Evolutionary conservation across 495 filamentous ascomycete genomes (phyloP).

Genomic region (Penicillium mononematosum): DNA sequence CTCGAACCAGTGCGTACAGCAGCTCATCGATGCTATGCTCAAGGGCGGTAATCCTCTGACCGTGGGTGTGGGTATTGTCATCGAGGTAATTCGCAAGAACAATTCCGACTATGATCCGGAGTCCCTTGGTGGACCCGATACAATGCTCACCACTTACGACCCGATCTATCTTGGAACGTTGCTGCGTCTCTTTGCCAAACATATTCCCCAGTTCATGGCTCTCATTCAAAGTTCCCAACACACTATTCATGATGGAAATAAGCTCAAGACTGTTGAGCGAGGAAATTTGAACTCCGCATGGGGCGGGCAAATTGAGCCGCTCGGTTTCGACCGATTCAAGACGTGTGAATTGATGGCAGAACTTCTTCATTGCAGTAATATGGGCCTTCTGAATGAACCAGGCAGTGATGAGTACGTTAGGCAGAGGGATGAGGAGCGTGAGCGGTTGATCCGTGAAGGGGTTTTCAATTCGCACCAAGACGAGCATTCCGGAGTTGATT

Average conservation of each 20-base stretch:
- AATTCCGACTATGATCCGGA: slow-evolving; percentile 99
- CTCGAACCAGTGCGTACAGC: slow-evolving; percentile 78
- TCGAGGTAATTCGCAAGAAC: slow-evolving; percentile 98
- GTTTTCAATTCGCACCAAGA: slow-evolving; percentile 39
- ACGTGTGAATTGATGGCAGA: slow-evolving; percentile 99
- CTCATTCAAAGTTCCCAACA: slow-evolving; percentile 70
- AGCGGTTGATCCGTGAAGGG: slow-evolving; percentile 71
- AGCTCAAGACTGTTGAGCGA: slow-evolving; percentile 56
- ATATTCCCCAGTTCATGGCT: slow-evolving; percentile 94
- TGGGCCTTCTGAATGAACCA: slow-evolving; percentile 90
- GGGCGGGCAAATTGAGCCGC: slow-evolving; percentile 85
- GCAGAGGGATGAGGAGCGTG: slow-evolving; percentile 77
- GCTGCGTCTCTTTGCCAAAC: slow-evolving; percentile 84
- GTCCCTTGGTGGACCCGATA: slow-evolving; percentile 70
- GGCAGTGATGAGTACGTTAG: slow-evolving; percentile 87
- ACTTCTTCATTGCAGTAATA: slow-evolving; percentile 96
- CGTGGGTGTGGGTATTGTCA: slow-evolving; percentile 94
- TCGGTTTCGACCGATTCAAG: slow-evolving; percentile 98
- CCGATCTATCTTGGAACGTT: slow-evolving; percentile 95
- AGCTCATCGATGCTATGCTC: slow-evolving; percentile 86
- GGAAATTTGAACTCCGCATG: slow-evolving; percentile 79
- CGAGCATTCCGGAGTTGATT: slow-evolving; percentile 44
- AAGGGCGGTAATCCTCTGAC: slow-evolving; percentile 91
- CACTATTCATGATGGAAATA: slow-evolving; percentile 57
- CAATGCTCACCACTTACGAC: slow-evolving; percentile 77